phyloP scores from a whole-genome alignment of 1,284 basidiomycete species.

The Inonotus hispidus region DNA sequence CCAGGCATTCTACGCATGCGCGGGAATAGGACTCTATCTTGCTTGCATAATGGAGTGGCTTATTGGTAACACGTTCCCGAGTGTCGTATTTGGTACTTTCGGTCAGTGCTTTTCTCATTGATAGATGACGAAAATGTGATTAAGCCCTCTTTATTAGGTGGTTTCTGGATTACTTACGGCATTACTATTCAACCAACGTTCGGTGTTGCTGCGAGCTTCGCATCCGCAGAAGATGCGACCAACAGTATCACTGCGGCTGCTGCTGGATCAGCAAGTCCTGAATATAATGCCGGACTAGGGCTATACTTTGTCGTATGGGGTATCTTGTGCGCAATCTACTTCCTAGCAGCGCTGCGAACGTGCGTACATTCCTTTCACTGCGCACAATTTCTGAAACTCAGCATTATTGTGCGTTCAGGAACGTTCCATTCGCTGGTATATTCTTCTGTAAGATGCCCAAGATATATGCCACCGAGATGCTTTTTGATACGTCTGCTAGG shows the following conservation, averaged over 20 bases:
- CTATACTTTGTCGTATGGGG: conserved; percentile 22
- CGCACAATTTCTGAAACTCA: background rate
- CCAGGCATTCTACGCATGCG: conserved; percentile 22
- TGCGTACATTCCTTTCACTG: conserved; percentile 8
- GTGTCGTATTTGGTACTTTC: conserved; percentile 23
- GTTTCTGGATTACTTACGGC: conserved; percentile 22
- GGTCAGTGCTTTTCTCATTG: conserved; percentile 13
- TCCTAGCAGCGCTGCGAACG: conserved; percentile 21
- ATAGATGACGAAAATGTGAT: background rate
- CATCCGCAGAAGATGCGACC: conserved; percentile 19
- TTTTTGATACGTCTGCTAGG: conserved; percentile 7
- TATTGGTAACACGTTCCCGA: conserved; percentile 22
- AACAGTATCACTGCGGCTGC: conserved; percentile 20
- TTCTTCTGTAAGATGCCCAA: conserved; percentile 18
- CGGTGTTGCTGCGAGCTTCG: conserved; percentile 21
- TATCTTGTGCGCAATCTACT: conserved; percentile 20
- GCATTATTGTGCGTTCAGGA: conserved; percentile 11
- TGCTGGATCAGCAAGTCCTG: conserved; percentile 18
- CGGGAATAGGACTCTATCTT: conserved; percentile 21
- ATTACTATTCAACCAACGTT: conserved; percentile 21
- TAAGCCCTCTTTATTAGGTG: conserved; percentile 12
- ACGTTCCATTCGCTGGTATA: conserved; percentile 20
- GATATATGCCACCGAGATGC: background rate
- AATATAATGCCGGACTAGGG: conserved; percentile 21
- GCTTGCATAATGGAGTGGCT: conserved; percentile 22